A percentile compares a stretch with the other conserved stretches of the same genome.
These are phyloP conservation scores for Termitomyces sp. DNA, from an alignment of 768 basidiomycete species.

Conservation along the genomic window DNA sequence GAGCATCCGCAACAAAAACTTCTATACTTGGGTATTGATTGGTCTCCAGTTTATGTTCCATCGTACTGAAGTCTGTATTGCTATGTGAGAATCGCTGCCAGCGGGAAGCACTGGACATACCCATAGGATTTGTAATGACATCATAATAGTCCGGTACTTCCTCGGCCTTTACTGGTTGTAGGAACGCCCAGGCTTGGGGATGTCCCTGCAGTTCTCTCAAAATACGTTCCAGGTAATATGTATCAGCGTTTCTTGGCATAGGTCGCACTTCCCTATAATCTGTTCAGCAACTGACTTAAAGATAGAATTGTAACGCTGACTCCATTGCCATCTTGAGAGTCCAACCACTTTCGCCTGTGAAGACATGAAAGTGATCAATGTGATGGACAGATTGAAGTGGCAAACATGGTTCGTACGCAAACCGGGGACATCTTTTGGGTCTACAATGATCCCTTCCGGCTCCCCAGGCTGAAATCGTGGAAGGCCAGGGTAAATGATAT, in stretches of 20 bases:
- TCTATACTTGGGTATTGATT: constrained; percentile 76
- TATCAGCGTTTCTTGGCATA: constrained; percentile 43
- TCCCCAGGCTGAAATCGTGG: constrained; percentile 64
- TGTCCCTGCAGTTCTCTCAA: constrained; percentile 75
- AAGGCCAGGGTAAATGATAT: constrained; percentile 78
- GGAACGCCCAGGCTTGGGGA: constrained; percentile 84
- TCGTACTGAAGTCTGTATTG: constrained; percentile 76
- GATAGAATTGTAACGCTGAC: constrained; percentile 36
- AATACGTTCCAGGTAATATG: constrained; percentile 67
- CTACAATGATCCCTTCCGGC: constrained; percentile 43
- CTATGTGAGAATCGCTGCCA: background rate
- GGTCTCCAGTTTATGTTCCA: constrained; percentile 86
- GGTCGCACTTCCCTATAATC: constrained; percentile 26
- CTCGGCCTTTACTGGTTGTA: constrained; percentile 66
- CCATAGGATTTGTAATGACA: constrained; percentile 89
- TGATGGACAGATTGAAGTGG: background rate
- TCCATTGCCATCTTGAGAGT: constrained; percentile 71
- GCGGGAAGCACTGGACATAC: constrained; percentile 35
- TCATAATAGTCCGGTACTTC: constrained; percentile 90
- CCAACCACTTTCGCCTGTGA: constrained; percentile 86
- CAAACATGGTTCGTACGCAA: constrained; percentile 47
- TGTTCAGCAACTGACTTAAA: background rate
- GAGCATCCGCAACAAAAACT: constrained; percentile 71
- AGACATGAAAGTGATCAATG: constrained; percentile 1
- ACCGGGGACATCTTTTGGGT: constrained; percentile 83